Evolutionary conservation across 345 rosid species (phyloP), one percentile per base, ranked within the genome.

Genomic region (Rhizophora apiculata): DNA sequence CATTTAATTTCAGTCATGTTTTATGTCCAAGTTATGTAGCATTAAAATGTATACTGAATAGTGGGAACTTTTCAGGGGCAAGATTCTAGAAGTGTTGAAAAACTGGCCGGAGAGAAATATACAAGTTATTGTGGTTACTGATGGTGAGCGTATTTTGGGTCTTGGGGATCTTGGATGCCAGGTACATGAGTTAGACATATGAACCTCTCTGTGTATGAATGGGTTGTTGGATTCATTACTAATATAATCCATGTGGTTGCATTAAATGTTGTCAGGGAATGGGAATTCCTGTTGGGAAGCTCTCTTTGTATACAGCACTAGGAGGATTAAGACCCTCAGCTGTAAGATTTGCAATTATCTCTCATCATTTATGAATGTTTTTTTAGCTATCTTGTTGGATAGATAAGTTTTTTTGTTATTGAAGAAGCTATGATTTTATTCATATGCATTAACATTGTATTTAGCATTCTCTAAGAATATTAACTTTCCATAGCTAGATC

Each of bases 91-190:
- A 87, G 95, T 87, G 21, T 63, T 94, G 82, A 94, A 88, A 82
- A 94, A 94, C 60, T 94, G 98, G 98, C 96, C 97, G 0, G 93
- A 94, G 79, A 88, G 87, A 73, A 86, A 80, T 37, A 86, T 94
- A 78, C 97, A 94, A 73, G 99, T 94, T 67, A 94, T 94, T 79
- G 99, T 94, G 60, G 99, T 92, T 20, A 94, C 98, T 6, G 98
- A 94, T 60, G 99, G 99, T 75, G 98, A 91, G 80, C 87, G 97
- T 13, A 94, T 94, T 60, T 72, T 94, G 53, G 98, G 98, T 54
- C 98, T 94, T 59, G 97, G 98, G 8, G 98, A 94, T 81, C 98
- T 94, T 79, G 99, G 99, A 67, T 94, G 99, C 79, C 99, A 94
- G 96, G 98, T 93, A 86, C 71, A 10, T 31, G 54, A 60, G 9